Base-by-base conservation (phyloP, 768 basidiomycete genomes). In the Suillus subaureus region DNA sequence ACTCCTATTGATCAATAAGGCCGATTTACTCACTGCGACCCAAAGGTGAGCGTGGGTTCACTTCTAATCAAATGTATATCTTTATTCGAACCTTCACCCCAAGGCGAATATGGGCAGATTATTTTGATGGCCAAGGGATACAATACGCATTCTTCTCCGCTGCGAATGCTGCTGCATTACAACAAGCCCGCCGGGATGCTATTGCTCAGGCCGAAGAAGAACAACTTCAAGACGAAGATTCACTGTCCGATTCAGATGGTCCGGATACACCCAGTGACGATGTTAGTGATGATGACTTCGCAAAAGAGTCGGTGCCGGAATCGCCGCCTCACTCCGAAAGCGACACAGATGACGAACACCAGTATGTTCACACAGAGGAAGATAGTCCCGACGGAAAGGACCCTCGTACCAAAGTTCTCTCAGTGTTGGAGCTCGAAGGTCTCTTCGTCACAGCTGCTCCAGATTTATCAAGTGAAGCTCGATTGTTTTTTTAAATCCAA, bases 101-200 rank as follows among this genome's bases (percentile, higher is more conserved):
- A 60, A 98, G 97, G 69, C 81, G 82, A 49, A 79, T 83, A 68
- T 99, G 97, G 97, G 97, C 96, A 31, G 91, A 96, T 73, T 92
- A 94, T 72, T 96, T 97, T 70, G 94, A 96, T 64, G 70, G 80
- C 13, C 83, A 91, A 70, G 84, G 85, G 9, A 81, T 96, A 51
- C 84, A 82, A 65, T 97, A 93, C 71, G 95, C 93, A 0, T 97
- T 99, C 74, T 97, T 96, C 80, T 96, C 97, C 8, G 96, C 97
- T 8, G 85, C 92, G 13, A 92, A 93, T 78, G 94, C 94, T 33
- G 82, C 88, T 5, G 94, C 94, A 28, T 71, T 95, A 43, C 97
- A 98, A 66, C 86, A 93, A 74, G 89, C 87, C 63, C 82, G 89
- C 56, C 77, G 85, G 70, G 86, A 88, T 58, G 82, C 83, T 3